phyloP scores from a whole-genome alignment of 495 filamentous ascomycete species.

The Tuber magnatum region DNA sequence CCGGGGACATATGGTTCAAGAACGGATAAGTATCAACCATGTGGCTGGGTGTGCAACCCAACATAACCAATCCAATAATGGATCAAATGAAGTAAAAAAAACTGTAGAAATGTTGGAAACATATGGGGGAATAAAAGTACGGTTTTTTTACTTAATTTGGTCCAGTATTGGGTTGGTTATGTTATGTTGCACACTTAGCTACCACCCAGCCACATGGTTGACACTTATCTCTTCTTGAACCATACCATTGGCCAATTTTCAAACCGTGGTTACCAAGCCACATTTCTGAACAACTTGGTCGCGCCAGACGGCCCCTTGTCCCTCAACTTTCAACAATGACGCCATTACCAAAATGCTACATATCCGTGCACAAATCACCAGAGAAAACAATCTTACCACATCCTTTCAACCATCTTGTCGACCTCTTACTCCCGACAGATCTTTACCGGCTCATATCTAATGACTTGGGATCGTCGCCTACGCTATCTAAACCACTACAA shows the following conservation, averaged over 20 bases:
- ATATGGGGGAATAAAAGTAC: too few relatives aligned
- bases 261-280: background rate
- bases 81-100: too few relatives aligned
- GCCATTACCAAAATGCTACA: slow-evolving; percentile 45
- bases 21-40: too few relatives aligned
- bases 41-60: too few relatives aligned
- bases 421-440: slow-evolving; percentile 67
- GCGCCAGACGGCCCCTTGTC: background rate
- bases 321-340: slow-evolving; percentile 13
- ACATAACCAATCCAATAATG: too few relatives aligned
- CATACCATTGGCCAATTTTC: background rate
- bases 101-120: too few relatives aligned
- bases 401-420: slow-evolving; percentile 70
- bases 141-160: too few relatives aligned
- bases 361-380: slow-evolving; percentile 63
- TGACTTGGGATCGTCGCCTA: slow-evolving; percentile 47
- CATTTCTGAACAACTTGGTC: background rate
- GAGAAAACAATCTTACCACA: slow-evolving; percentile 63
- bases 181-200: too few relatives aligned
- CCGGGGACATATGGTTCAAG: too few relatives aligned
- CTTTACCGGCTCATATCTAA: slow-evolving; percentile 53
- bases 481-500: slow-evolving; percentile 42
- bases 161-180: too few relatives aligned
- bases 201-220: too few relatives aligned
- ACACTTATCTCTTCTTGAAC: too few relatives aligned